phyloP scores from a whole-genome alignment of 2,329 filamentous ascomycete species.

The Fusarium oxysporum region DNA sequence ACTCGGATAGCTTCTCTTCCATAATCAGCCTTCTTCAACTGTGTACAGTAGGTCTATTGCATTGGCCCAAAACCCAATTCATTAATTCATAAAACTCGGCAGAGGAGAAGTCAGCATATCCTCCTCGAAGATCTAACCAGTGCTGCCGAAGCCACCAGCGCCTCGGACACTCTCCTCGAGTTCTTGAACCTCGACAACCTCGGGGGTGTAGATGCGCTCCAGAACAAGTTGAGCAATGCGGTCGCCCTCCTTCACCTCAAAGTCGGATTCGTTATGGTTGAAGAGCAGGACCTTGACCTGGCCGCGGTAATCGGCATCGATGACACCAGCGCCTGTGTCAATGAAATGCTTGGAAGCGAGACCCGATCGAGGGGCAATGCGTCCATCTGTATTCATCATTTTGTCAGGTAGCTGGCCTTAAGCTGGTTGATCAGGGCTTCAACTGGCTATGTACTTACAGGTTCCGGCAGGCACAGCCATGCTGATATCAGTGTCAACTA shows the following conservation, averaged over 20 bases:
- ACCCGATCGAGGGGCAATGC: conserved; percentile 90
- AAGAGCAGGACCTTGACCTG: conserved; percentile 95
- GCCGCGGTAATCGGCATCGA: conserved; percentile 96
- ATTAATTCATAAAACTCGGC: conserved; percentile 25
- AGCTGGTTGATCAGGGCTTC: neutral
- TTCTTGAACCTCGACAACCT: conserved; percentile 88
- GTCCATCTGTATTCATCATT: conserved; percentile 72
- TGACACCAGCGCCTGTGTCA: conserved; percentile 94
- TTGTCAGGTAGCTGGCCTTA: neutral
- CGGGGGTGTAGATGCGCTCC: conserved; percentile 93
- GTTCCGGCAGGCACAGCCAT: conserved; percentile 92
- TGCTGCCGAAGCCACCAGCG: conserved; percentile 91
- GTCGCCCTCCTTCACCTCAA: conserved; percentile 85
- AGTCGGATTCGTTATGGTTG: conserved; percentile 88
- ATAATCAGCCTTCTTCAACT: neutral
- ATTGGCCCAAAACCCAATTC: neutral
- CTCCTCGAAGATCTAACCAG: conserved; percentile 60
- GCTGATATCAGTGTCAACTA: conserved; percentile 91
- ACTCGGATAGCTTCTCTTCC: neutral
- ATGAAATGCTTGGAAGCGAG: conserved; percentile 95
- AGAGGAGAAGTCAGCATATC: conserved; percentile 1
- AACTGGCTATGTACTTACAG: conserved; percentile 68
- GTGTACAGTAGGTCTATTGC: conserved; percentile 1
- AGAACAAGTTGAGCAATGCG: conserved; percentile 93
- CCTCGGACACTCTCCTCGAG: conserved; percentile 92